Percentiles rank a stretch among this genome's conserved stretches.
phyloP scores from a whole-genome alignment of 805 yeast species.

The Pachysolen tannophilus region DNA sequence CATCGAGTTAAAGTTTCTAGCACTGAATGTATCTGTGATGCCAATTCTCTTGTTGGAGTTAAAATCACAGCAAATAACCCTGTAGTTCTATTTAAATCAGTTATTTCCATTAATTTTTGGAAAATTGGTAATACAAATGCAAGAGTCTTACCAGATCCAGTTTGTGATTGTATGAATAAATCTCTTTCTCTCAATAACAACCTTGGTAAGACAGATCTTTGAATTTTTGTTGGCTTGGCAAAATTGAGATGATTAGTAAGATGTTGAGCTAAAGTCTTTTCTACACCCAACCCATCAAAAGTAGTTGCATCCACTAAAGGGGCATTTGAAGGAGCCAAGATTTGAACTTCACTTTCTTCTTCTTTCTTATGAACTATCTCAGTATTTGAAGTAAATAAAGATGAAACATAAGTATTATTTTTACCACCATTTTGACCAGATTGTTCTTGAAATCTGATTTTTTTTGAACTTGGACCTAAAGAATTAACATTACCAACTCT shows the following conservation, averaged over 20 bases:
- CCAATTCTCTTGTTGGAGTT: constrained; percentile 93
- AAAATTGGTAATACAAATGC: constrained; percentile 82
- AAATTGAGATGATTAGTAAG: constrained; percentile 49
- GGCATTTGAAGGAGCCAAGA: constrained; percentile 69
- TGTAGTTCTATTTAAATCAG: constrained; percentile 45
- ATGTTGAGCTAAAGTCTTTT: constrained; percentile 42
- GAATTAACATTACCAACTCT: constrained; percentile 9
- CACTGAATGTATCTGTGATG: constrained; percentile 81
- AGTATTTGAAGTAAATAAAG: constrained; percentile 70
- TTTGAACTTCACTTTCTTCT: constrained; percentile 20
- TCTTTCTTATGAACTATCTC: constrained; percentile 36
- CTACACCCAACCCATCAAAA: constrained; percentile 67
- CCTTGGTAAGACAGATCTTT: constrained; percentile 69
- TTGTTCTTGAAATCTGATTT: constrained; percentile 35
- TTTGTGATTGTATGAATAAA: constrained; percentile 89
- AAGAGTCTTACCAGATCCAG: constrained; percentile 96
- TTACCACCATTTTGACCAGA: constrained; percentile 47
- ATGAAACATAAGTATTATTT: constrained; percentile 68
- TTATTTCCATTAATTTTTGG: constrained; percentile 56
- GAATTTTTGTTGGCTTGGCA: constrained; percentile 77
- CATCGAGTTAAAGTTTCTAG: constrained; percentile 64
- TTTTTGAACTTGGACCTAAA: constrained; percentile 24
- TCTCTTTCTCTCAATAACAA: constrained; percentile 45
- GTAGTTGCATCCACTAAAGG: constrained; percentile 65
- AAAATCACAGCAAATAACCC: constrained; percentile 87